Base-by-base conservation (phyloP, 345 rosid genomes). In the Pugionium cornutum region DNA sequence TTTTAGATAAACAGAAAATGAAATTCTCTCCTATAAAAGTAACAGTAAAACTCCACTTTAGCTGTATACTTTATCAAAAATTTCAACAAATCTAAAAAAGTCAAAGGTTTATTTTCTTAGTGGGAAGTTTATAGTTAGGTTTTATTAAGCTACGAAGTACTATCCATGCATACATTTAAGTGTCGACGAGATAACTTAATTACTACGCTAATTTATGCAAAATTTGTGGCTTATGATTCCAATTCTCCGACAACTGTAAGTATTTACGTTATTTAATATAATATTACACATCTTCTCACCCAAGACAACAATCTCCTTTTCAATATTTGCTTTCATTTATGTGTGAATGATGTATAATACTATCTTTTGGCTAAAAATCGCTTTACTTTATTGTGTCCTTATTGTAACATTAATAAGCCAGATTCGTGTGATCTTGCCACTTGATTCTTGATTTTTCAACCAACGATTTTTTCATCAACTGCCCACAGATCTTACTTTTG, bases 141-240 rank as follows among this genome's bases (percentile, higher is more conserved):
- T 18, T 18, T 18, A 18, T 18, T 18, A 18, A 18, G 18, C 18
- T 18, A 18, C 18, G 18, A 18, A 18, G 18, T 18, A 18, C 18
- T 18, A 18, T 18, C 18, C 18, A 18, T 18, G 18, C 18, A 18
- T 18, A 18, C 18, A 18, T 18, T 18, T 18, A 18, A 18, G 18
- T 18, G 18, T 18, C 18, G 18, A 18, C 18, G 18, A 18, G 18
- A 18, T 36, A 36, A 36, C 1, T 36, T 4, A 40, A 40, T 7
- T 26, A 54, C 10, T 61, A 62, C 77, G 58, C 73, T 61, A 74
- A 47, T 74, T 62, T 74, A 62, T 67, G 77, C 77, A 74, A 54
- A 67, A 61, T 7, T 54, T 54, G 59, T 67, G 77, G 77, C 73
- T 61, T 26, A 53, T 74, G 77, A 74, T 67, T 58, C 77, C 68